A percentile compares a stretch with the other conserved stretches of the same genome.
Evolutionary conservation across 768 basidiomycete genomes (phyloP).

Genomic region (Psilocybe subaeruginosa): DNA sequence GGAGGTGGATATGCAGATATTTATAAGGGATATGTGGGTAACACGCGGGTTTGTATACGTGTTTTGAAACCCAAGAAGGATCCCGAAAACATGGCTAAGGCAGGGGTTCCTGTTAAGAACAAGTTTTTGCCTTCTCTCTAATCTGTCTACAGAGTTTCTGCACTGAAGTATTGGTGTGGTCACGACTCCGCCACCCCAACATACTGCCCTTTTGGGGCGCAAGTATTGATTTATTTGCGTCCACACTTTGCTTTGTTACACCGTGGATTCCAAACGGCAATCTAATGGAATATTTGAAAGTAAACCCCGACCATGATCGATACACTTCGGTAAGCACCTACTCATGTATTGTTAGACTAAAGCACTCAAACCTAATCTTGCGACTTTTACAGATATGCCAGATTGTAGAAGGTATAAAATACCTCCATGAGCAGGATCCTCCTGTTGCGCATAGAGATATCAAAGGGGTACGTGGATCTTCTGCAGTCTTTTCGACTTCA

Average conservation of each 20-base stretch:
- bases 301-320: conserved; percentile 28
- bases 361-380: no score
- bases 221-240: conserved; percentile 13
- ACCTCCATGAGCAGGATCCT: conserved; percentile 40
- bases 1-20: conserved; percentile 13
- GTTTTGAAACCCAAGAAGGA: conserved; percentile 10
- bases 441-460: conserved; percentile 45
- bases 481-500: neutral
- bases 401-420: conserved; percentile 37
- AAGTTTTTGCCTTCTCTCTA: neutral
- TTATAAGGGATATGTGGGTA: conserved; percentile 15
- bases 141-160: conserved; percentile 19
- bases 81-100: no score
- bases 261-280: conserved; percentile 28
- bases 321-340: conserved; percentile 21
- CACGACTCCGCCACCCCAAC: conserved; percentile 28
- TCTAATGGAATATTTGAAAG: conserved; percentile 22
- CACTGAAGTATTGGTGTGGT: conserved; percentile 26
- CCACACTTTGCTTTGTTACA: conserved; percentile 22
- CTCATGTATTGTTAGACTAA: no score
- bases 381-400: conserved; percentile 24
- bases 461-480: conserved; percentile 26
- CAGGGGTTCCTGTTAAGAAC: no score
- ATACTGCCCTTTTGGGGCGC: conserved; percentile 29
- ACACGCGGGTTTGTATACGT: conserved; percentile 21